Conservation (phyloP, 164 flowering plant genomes). For the Echeveria elegans region DNA sequence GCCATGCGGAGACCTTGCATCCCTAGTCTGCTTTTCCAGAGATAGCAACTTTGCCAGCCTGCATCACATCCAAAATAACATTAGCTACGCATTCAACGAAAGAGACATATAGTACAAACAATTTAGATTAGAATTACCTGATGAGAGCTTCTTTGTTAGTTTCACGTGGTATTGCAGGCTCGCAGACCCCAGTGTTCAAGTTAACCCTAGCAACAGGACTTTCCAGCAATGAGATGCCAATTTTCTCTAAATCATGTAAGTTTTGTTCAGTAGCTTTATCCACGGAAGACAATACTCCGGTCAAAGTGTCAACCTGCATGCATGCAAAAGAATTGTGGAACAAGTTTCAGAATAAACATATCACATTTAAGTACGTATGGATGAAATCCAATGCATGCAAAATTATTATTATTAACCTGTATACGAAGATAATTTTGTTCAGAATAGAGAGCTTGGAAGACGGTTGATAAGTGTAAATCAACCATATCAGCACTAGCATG, state of each 20-base stretch:
- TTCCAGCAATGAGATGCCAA: constrained; percentile 30
- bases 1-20: constrained; percentile 22
- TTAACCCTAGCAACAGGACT: constrained; percentile 40
- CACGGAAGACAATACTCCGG: constrained; percentile 25
- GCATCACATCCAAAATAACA: not conserved
- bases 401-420: constrained; percentile 24
- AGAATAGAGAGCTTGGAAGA: constrained; percentile 27
- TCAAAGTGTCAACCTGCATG: constrained; percentile 35
- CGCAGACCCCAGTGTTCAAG: constrained; percentile 31
- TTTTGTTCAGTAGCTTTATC: constrained; percentile 38
- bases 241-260: constrained; percentile 24
- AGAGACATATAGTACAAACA: not conserved
- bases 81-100: not conserved
- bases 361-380: not conserved
- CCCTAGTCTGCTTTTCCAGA: constrained; percentile 22
- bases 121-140: not conserved
- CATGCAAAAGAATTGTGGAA: not conserved
- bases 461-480: constrained; percentile 37
- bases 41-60: constrained; percentile 33
- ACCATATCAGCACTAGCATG: constrained; percentile 53
- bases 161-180: constrained; percentile 25
- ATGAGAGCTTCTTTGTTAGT: constrained; percentile 43
- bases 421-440: constrained; percentile 41
- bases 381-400: not conserved
- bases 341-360: too few relatives aligned